Conservation (phyloP, 495 filamentous ascomycete genomes). For the Astrocystis sublimbata region DNA sequence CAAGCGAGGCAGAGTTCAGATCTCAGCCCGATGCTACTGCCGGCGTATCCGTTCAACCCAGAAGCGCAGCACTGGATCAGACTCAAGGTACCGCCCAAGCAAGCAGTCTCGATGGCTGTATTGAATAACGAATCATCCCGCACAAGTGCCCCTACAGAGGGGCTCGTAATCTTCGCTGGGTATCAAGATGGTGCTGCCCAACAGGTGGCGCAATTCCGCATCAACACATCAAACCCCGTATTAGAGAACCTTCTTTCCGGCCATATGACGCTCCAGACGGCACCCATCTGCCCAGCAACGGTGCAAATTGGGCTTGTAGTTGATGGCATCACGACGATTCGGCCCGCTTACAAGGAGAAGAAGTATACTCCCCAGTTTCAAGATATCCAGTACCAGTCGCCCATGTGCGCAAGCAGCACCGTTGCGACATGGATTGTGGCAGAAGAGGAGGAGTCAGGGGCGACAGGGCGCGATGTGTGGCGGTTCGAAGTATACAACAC, state of each 20-base stretch:
- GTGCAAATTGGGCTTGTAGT: conserved; percentile 16
- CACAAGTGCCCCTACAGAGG: background rate
- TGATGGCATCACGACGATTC: conserved; percentile 6
- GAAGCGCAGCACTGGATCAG: conserved; percentile 33
- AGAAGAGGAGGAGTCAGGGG: background rate
- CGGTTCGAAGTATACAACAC: conserved; percentile 18
- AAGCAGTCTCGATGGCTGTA: background rate
- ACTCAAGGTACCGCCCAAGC: conserved; percentile 19
- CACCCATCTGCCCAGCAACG: conserved; percentile 51
- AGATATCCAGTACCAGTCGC: conserved; percentile 19
- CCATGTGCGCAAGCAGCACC: conserved; percentile 11
- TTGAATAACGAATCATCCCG: background rate
- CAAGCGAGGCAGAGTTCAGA: conserved; percentile 27
- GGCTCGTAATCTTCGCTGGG: conserved; percentile 41
- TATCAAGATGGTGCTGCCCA: conserved; percentile 39
- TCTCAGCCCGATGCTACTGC: conserved; percentile 8
- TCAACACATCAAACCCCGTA: conserved; percentile 43
- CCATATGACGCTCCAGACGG: conserved; percentile 46
- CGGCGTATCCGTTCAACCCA: conserved; percentile 41
- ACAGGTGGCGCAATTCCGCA: conserved; percentile 39
- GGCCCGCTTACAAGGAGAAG: background rate
- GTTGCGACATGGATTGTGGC: conserved; percentile 17
- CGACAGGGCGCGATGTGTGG: background rate
- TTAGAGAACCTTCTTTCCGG: conserved; percentile 42
- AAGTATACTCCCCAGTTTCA: conserved; percentile 13